Base-by-base conservation (phyloP, 139 green algal genomes). In the Coelastrella sp. region DNA sequence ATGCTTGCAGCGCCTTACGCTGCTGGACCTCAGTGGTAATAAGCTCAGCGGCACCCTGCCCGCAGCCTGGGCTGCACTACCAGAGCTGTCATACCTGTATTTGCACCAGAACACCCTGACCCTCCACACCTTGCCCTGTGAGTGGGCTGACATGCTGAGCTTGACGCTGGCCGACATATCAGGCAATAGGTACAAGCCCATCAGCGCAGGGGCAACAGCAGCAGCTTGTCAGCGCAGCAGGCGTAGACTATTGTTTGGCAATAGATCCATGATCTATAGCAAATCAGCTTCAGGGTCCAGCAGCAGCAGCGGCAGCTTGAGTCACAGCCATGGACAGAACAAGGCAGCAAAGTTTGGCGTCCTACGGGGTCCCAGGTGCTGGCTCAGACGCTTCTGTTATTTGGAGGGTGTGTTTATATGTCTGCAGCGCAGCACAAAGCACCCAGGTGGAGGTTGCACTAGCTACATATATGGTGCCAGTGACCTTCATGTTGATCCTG, bases 391-490 rank as follows among this genome's bases (percentile, higher is more conserved):
- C n/a, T 84, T 76, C 60, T 84, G 78, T 19, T 84, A 84, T 38
- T 27, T 66, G 9, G 78, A 84, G 41, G 78, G 78, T 8, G 60
- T 60, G 6, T 84, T 84, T 34, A 45, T 84, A 38, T 84, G 78
- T 60, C 32, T 84, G 37, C 17, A 74, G 40, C 41, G 78, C 35
- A 41, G 45, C 34, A 9, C 35, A 4, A 69, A 53, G 35, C 53
- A 51, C 23, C 23, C 53, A 51, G 38, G n/a, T 5, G 75, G 75
- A 7, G 75, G 75, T 15, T 82, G 75, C 37, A 82, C 35, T 6
- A 82, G 75, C 62, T 84, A 84, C 37, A 48, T 84, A 4, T 84
- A 84, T 84, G 78, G 78, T 5, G 37, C 60, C 5, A 76, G 60
- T 19, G 78, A 74, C 43, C 41, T 76, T 27, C 78, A 84, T 35